These are phyloP conservation scores for Leishmania amazonensis DNA, from an alignment of 208 protist species.

Conservation along the genomic window DNA sequence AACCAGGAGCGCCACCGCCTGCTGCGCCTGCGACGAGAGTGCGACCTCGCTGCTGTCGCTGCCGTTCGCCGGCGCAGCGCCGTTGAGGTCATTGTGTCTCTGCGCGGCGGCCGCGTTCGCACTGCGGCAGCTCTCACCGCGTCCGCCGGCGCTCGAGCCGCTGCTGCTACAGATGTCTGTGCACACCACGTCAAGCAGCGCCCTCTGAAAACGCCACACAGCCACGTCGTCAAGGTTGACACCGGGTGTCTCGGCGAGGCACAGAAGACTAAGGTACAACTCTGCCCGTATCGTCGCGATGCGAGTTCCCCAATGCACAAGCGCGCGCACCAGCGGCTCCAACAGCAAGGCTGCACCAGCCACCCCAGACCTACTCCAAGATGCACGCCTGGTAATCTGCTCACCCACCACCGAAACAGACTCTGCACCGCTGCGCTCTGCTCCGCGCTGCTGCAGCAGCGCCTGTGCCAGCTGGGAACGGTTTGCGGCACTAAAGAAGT, in stretches of 20 bases:
- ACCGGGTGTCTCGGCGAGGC: constrained; percentile 59
- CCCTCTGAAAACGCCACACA: constrained; percentile 58
- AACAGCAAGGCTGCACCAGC: constrained; percentile 28
- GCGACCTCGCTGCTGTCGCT: neutral
- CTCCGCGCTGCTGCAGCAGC: constrained; percentile 17
- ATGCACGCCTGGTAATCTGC: neutral
- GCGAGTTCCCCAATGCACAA: constrained; percentile 58
- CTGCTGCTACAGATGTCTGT: constrained; percentile 43
- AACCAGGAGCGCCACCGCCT: constrained; percentile 57
- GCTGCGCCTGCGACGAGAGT: constrained; percentile 17
- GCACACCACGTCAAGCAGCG: constrained; percentile 65
- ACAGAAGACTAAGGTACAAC: constrained; percentile 59
- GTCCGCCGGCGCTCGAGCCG: neutral
- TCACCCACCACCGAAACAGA: neutral
- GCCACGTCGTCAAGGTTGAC: constrained; percentile 66
- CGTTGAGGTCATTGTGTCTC: neutral
- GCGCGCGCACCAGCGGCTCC: constrained; percentile 50
- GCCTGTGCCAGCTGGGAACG: constrained; percentile 31
- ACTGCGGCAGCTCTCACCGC: neutral
- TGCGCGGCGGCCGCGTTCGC: neutral
- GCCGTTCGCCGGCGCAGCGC: neutral
- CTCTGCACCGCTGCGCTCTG: neutral
- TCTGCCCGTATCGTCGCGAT: constrained; percentile 51
- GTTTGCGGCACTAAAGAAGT: constrained; percentile 24
- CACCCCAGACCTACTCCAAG: neutral